These are phyloP conservation scores for Ambispora gerdemannii DNA, from an alignment of 192 early-diverging fungal species.

Conservation along the genomic window DNA sequence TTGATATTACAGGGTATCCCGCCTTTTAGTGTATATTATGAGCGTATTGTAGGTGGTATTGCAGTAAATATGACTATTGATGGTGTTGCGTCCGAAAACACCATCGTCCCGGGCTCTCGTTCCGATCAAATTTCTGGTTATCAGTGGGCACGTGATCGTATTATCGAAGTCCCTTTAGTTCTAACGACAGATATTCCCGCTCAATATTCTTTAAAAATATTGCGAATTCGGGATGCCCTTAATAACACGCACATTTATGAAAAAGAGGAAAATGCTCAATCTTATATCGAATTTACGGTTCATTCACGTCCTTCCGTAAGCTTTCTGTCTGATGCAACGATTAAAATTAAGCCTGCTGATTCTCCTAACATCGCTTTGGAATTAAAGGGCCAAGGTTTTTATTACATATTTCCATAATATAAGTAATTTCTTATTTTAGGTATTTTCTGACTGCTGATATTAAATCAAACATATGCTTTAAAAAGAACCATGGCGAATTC, in stretches of 20 bases:
- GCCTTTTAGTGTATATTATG: conserved; percentile 40
- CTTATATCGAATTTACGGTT: conserved; percentile 19
- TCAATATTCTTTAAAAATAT: conserved; percentile 29
- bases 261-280: neutral
- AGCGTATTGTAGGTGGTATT: conserved; percentile 8
- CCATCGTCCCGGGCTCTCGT: conserved; percentile 25
- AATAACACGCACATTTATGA: conserved; percentile 22
- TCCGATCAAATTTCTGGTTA: conserved; percentile 10
- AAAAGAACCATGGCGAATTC: conserved; percentile 22
- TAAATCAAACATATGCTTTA: neutral
- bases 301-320: conserved; percentile 35
- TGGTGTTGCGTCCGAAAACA: conserved; percentile 34
- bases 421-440: neutral
- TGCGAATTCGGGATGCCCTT: conserved; percentile 35
- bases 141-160: conserved; percentile 39
- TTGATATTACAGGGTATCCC: conserved; percentile 42
- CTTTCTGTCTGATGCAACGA: conserved; percentile 30
- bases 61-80: conserved; percentile 29
- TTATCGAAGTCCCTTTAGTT: conserved; percentile 33
- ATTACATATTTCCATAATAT: neutral
- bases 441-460: neutral
- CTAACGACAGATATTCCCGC: conserved; percentile 31
- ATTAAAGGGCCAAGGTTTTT: conserved; percentile 17
- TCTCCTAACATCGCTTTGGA: conserved; percentile 1
- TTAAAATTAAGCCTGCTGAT: conserved; percentile 6